Base-by-base conservation (phyloP, 352 stramenopile genomes). In the Globisporangium irregulare region DNA sequence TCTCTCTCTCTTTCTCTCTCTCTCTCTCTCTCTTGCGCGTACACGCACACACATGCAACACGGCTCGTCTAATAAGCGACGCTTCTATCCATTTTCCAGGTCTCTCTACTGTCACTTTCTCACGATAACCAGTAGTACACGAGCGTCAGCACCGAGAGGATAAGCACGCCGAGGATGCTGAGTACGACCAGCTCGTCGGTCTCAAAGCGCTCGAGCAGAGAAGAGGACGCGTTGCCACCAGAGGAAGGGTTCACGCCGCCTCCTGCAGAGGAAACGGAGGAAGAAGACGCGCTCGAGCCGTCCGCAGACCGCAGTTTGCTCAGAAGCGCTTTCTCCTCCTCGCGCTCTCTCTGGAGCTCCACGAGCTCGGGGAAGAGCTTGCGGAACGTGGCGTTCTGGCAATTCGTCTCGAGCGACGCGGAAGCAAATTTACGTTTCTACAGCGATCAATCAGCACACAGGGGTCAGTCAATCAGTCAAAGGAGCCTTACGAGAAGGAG, bases 361-460 rank as follows among this genome's bases (percentile, higher is more conserved):
- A 97, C 89, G 15, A 97, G 79, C 25, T 98, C 86, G 0, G 93
- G 91, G 60, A 98, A 98, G 7, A 97, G 70, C 72, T 91, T 87
- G 56, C 87, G 73, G 68, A 98, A 98, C 0, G 81, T 84, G 4
- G 81, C 74, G 64, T 89, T 91, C 59, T 69, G 79, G 67, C 82
- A 89, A 76, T 98, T 97, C 50, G 83, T 75, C 54, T 92, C 90
- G 6, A 97, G 74, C 22, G 86, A 96, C 53, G 82, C 71, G 18
- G 69, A 74, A 18, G 92, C 92, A 58, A 95, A 93, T 59, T 91
- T 92, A n/a, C 79, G 73, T 77, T 97, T 97, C 72, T 81, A 60
- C 27, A n/a, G 6, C 25, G 36, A 59, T 7, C 12, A 14, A 29
- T 22, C 25, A 18, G 60, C n/a, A 24, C 38, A 38, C 14, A 9